phyloP scores from a whole-genome alignment of 805 yeast genomes.

The Saccharomycopsis schoenii region DNA sequence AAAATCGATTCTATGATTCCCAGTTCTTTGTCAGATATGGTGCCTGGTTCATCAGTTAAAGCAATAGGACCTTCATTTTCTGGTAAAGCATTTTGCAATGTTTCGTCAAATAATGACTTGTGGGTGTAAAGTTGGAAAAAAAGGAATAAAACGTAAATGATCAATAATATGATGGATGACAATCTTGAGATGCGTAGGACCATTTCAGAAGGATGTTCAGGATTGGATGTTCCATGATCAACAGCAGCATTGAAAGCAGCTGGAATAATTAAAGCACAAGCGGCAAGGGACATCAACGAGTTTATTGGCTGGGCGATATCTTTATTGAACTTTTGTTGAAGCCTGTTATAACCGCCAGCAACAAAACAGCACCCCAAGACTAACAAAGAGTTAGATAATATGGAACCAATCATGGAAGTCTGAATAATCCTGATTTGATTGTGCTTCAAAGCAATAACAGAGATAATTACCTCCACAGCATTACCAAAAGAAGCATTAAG shows the following conservation, averaged over 20 bases:
- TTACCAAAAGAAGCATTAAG: constrained; percentile 96
- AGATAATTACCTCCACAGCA: constrained; percentile 93
- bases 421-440: constrained; percentile 91
- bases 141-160: constrained; percentile 71
- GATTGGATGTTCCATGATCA: constrained; percentile 33
- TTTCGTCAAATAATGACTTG: constrained; percentile 52
- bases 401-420: constrained; percentile 94
- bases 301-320: constrained; percentile 98
- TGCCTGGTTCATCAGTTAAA: constrained; percentile 18
- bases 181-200: constrained; percentile 77
- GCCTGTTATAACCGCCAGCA: constrained; percentile 82
- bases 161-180: constrained; percentile 66
- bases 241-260: constrained; percentile 88
- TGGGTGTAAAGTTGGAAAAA: constrained; percentile 87
- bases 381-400: constrained; percentile 74
- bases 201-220: constrained; percentile 25
- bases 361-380: constrained; percentile 92
- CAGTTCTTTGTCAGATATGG: constrained; percentile 22
- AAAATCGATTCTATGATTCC: constrained; percentile 40
- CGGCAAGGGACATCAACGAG: constrained; percentile 81
- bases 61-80: constrained; percentile 22
- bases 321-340: constrained; percentile 83
- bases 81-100: constrained; percentile 15
- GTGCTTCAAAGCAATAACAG: constrained; percentile 75
- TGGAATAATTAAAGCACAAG: constrained; percentile 81